phyloP scores from a whole-genome alignment of 305 asterid species.

The Fraxinus greggii region DNA sequence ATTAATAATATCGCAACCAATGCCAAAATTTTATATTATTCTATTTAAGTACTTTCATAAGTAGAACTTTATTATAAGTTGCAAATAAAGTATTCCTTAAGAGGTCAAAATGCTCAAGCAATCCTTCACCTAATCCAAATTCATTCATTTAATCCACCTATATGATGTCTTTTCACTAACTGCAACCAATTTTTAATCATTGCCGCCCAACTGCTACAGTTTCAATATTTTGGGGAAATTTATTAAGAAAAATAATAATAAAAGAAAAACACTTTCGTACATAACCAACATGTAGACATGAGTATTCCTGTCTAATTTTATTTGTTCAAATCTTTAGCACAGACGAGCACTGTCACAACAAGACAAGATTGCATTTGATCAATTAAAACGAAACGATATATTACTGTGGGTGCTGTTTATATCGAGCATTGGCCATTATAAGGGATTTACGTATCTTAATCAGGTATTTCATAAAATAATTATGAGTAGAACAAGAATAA shows the following conservation, averaged over 20 bases:
- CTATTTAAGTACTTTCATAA: not conserved
- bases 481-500: not conserved
- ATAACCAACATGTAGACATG: not conserved
- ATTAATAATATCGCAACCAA: not conserved
- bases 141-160: not conserved
- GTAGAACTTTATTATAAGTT: not conserved
- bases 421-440: not conserved
- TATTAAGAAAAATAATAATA: not conserved
- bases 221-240: not conserved
- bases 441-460: not conserved
- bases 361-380: not conserved
- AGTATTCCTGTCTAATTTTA: not conserved
- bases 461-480: not conserved
- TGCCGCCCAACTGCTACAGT: constrained; percentile 2
- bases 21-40: not conserved
- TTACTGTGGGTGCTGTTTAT: not conserved
- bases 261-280: not conserved
- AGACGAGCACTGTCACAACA: not conserved
- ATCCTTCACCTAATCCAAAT: not conserved
- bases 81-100: not conserved
- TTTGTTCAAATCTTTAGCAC: not conserved
- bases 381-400: not conserved
- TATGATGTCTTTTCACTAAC: constrained; percentile 4
- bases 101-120: not conserved
- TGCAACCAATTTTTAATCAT: constrained; percentile 12